phyloP scores from a whole-genome alignment of 2,329 filamentous ascomycete genomes.

The Lachnellula arida region DNA sequence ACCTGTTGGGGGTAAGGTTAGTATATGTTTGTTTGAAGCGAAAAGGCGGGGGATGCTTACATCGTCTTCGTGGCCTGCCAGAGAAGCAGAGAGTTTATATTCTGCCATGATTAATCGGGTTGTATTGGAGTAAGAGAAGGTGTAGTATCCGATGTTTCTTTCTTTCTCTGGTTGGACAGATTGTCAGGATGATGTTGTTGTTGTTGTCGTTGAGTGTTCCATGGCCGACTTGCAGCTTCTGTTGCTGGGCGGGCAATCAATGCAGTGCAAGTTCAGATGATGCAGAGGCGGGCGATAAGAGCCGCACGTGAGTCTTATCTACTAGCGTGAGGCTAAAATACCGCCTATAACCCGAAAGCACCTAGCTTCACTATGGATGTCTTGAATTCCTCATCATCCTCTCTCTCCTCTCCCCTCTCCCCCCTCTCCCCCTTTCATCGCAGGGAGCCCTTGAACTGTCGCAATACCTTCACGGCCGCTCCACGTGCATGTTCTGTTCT shows the following conservation, averaged over 20 bases:
- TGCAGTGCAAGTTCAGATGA: no score
- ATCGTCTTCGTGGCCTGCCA: slow-evolving; percentile 89
- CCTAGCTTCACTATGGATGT: not conserved
- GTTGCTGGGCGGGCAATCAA: not conserved
- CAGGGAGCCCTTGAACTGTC: slow-evolving; percentile 20
- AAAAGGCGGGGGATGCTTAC: slow-evolving; percentile 48
- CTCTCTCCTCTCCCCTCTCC: not conserved
- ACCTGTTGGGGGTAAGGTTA: slow-evolving; percentile 53
- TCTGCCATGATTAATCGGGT: slow-evolving; percentile 56
- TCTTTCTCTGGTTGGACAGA: not conserved
- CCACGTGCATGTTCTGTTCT: slow-evolving; percentile 8
- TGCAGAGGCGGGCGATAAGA: no score
- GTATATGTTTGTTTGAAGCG: not conserved
- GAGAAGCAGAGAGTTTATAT: slow-evolving; percentile 89
- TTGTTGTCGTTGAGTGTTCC: slow-evolving; percentile 7
- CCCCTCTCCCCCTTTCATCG: slow-evolving; percentile 1
- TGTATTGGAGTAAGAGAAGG: not conserved
- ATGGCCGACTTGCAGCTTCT: slow-evolving; percentile 18
- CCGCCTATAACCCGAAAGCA: slow-evolving; percentile 1
- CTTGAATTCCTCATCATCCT: not conserved
- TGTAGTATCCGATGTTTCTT: no score
- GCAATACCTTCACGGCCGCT: slow-evolving; percentile 18
- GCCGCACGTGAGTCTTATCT: slow-evolving; percentile 14
- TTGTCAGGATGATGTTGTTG: not conserved
- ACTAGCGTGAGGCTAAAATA: not conserved